phyloP scores from a whole-genome alignment of 768 basidiomycete genomes.

The Terana coerulea region DNA sequence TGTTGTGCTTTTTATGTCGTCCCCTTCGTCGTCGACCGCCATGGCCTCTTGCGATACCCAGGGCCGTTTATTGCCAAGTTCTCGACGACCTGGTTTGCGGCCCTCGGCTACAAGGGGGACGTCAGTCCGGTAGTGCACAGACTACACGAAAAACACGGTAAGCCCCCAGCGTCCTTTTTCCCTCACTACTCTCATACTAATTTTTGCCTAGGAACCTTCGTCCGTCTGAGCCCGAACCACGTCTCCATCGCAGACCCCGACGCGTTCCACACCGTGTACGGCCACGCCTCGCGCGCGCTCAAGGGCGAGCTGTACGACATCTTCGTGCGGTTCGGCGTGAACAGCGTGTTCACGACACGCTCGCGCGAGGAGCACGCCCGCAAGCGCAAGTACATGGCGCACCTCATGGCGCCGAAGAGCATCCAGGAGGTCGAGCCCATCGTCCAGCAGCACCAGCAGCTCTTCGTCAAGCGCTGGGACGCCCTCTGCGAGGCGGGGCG shows the following conservation, averaged over 20 bases:
- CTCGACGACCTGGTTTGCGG: constrained; percentile 36
- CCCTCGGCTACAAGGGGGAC: constrained; percentile 29
- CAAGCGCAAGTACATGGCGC: constrained; percentile 82
- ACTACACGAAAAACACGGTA: constrained; percentile 40
- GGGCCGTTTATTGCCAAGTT: constrained; percentile 37
- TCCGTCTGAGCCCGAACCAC: constrained; percentile 38
- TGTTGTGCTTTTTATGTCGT: too few relatives aligned
- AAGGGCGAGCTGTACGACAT: constrained; percentile 41
- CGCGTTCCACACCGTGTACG: constrained; percentile 39
- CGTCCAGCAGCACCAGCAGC: constrained; percentile 52
- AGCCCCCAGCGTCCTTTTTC: not conserved
- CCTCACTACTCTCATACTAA: not conserved
- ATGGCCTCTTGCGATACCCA: constrained; percentile 28
- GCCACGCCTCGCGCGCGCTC: constrained; percentile 36
- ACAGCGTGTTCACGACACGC: constrained; percentile 70
- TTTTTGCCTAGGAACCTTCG: constrained; percentile 28
- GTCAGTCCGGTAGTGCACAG: constrained; percentile 34
- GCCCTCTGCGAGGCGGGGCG: constrained; percentile 47
- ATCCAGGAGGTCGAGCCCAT: constrained; percentile 79
- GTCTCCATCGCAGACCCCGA: constrained; percentile 40
- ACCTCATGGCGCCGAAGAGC: constrained; percentile 72
- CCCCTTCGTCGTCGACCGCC: constrained; percentile 30
- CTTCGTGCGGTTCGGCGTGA: constrained; percentile 19
- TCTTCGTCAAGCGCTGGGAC: constrained; percentile 71
- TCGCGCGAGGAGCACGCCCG: constrained; percentile 71